A percentile compares a stretch with the other conserved stretches of the same genome.
These are phyloP conservation scores for Mycena maculata DNA, from an alignment of 768 basidiomycete genomes.

Conservation along the genomic window DNA sequence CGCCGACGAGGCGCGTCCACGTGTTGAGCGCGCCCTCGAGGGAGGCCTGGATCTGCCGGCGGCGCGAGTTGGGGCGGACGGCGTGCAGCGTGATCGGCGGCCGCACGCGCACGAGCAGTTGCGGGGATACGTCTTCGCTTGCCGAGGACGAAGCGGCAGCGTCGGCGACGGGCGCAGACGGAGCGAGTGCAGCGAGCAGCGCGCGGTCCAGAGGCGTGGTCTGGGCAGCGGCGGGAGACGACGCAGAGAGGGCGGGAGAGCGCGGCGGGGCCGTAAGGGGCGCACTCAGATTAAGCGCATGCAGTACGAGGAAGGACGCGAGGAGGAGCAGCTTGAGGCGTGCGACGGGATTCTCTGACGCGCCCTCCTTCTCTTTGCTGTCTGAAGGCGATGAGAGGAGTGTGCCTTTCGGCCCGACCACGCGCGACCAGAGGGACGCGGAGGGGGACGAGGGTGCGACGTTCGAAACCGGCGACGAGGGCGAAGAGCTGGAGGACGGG, in stretches of 20 bases:
- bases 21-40: conserved; percentile 44
- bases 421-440: conserved; percentile 11
- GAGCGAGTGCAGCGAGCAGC: conserved; percentile 16
- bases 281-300: conserved; percentile 92
- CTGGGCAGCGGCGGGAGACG: conserved; percentile 18
- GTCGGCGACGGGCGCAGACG: conserved; percentile 27
- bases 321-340: conserved; percentile 92
- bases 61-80: background rate
- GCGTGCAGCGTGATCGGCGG: conserved; percentile 28
- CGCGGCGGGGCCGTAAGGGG: conserved; percentile 75
- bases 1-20: conserved; percentile 93
- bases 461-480: conserved; percentile 21
- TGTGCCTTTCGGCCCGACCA: conserved; percentile 31
- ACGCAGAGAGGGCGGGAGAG: background rate
- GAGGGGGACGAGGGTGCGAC: background rate
- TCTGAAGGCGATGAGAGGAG: conserved; percentile 44
- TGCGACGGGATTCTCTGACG: conserved; percentile 83
- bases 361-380: conserved; percentile 47
- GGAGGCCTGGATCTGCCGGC: conserved; percentile 18
- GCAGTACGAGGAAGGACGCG: conserved; percentile 89
- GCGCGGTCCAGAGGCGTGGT: conserved; percentile 24
- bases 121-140: conserved; percentile 30
- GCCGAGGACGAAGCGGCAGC: too few species aligned
- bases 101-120: conserved; percentile 41
- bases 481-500: conserved; percentile 47